Percentiles rank a stretch among this genome's conserved stretches.
Conservation (phyloP, 306 rosid species). For the Cicer cuneatum region DNA sequence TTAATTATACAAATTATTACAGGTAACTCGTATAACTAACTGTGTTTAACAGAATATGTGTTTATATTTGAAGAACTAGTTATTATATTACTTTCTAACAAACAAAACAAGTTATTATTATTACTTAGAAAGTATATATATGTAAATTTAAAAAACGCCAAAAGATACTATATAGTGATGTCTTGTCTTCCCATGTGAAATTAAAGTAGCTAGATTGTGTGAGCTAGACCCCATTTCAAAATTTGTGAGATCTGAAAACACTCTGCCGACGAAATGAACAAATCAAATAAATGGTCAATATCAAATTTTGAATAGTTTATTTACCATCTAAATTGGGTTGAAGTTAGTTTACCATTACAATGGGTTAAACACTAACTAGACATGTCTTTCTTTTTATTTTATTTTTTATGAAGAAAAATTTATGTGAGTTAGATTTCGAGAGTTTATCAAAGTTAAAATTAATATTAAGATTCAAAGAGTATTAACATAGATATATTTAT, state of each 20-base stretch:
- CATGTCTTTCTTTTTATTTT: not conserved
- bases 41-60: too few relatives aligned
- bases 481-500: too few relatives aligned
- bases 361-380: not conserved
- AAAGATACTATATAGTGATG: slow-evolving; percentile 30
- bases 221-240: slow-evolving; percentile 40
- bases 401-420: too few relatives aligned
- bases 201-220: slow-evolving; percentile 37
- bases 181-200: slow-evolving; percentile 46
- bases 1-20: too few relatives aligned
- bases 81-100: not conserved
- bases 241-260: slow-evolving; percentile 9
- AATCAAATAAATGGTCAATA: slow-evolving; percentile 10
- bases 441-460: too few relatives aligned
- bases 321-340: not conserved
- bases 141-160: slow-evolving; percentile 41
- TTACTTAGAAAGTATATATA: not conserved
- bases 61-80: not conserved
- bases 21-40: too few relatives aligned
- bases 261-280: slow-evolving; percentile 55
- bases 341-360: slow-evolving; percentile 35
- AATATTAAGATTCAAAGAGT: too few relatives aligned
- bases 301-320: not conserved
- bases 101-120: too few relatives aligned
- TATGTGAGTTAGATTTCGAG: too few relatives aligned